Evolutionary conservation across 371 early-diverging fungal species (phyloP).

Genomic region (Lichtheimia corymbifera): DNA sequence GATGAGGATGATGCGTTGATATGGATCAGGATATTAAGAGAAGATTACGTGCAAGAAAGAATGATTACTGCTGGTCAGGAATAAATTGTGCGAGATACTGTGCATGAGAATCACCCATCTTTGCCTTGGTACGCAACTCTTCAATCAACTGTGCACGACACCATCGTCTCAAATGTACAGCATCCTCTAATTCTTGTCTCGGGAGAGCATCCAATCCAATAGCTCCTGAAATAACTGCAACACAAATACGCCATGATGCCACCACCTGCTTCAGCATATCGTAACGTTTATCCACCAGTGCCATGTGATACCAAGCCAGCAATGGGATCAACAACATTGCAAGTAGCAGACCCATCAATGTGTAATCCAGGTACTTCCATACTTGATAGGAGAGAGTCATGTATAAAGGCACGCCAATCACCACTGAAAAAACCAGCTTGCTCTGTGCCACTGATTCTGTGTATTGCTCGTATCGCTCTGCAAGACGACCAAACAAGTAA

Average conservation of each 20-base stretch:
- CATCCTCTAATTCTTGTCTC: slow-evolving; percentile 38
- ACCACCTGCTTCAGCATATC: slow-evolving; percentile 46
- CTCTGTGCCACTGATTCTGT: slow-evolving; percentile 58
- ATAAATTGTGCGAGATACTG: slow-evolving; percentile 25
- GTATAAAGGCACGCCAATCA: slow-evolving; percentile 41
- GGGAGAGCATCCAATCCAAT: slow-evolving; percentile 23
- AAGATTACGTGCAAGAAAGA: too few species aligned
- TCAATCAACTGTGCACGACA: slow-evolving; percentile 28
- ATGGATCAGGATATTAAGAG: too few species aligned
- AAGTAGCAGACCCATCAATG: slow-evolving; percentile 26
- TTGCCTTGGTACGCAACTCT: slow-evolving; percentile 22
- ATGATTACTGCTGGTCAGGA: too few species aligned
- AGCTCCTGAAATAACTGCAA: slow-evolving; percentile 35
- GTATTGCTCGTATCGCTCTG: slow-evolving; percentile 49
- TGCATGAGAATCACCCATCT: slow-evolving; percentile 31
- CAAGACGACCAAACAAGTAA: slow-evolving; percentile 43
- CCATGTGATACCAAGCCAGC: slow-evolving; percentile 54
- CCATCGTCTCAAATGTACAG: slow-evolving; percentile 39
- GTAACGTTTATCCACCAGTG: slow-evolving; percentile 50
- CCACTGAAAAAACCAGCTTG: slow-evolving; percentile 43
- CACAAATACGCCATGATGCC: slow-evolving; percentile 50
- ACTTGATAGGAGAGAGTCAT: slow-evolving; percentile 29
- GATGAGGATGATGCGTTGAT: slow-evolving; percentile 11
- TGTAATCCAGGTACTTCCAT: slow-evolving; percentile 35
- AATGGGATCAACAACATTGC: slow-evolving; percentile 38